Evolutionary conservation across 2,329 filamentous ascomycete genomes (phyloP).

Genomic region (Penicillium sp.): DNA sequence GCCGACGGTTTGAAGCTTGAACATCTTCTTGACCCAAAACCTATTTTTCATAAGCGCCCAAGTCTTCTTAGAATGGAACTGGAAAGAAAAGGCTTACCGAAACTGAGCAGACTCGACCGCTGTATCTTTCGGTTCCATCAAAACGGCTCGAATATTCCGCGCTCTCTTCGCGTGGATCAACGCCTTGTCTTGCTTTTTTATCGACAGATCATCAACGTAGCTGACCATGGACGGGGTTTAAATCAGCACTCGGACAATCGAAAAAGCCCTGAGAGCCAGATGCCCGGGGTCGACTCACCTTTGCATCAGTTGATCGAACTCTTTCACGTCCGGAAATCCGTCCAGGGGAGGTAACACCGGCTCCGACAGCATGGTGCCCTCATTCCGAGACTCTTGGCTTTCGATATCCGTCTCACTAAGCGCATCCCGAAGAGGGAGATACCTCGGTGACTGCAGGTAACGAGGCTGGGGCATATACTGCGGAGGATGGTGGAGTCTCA

Average conservation of each 20-base stretch:
- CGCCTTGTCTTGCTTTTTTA: conserved; percentile 51
- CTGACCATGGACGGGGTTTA: conserved; percentile 23
- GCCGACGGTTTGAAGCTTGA: conserved; percentile 43
- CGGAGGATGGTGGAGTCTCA: conserved; percentile 32
- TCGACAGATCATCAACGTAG: conserved; percentile 48
- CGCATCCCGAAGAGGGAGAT: conserved; percentile 34
- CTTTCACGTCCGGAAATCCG: conserved; percentile 45
- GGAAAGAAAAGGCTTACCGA: conserved; percentile 30
- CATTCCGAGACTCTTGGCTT: conserved; percentile 43
- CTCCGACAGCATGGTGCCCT: conserved; percentile 43
- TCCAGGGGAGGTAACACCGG: conserved; percentile 41
- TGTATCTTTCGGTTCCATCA: conserved; percentile 49
- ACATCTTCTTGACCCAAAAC: conserved; percentile 54
- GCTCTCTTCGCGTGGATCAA: conserved; percentile 48
- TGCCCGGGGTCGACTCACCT: conserved; percentile 28
- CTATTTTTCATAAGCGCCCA: conserved; percentile 24
- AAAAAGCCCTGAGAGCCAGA: neutral
- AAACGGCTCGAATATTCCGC: conserved; percentile 45
- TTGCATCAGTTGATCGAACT: conserved; percentile 46
- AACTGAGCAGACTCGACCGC: conserved; percentile 50
- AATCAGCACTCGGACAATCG: neutral
- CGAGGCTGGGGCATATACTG: conserved; percentile 33
- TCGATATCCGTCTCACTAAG: conserved; percentile 40
- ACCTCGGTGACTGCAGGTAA: conserved; percentile 32
- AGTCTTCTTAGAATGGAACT: neutral